Evolutionary conservation across 352 stramenopile genomes (phyloP), one percentile per base, ranked within the genome.

Genomic region (Peronospora tabacina): DNA sequence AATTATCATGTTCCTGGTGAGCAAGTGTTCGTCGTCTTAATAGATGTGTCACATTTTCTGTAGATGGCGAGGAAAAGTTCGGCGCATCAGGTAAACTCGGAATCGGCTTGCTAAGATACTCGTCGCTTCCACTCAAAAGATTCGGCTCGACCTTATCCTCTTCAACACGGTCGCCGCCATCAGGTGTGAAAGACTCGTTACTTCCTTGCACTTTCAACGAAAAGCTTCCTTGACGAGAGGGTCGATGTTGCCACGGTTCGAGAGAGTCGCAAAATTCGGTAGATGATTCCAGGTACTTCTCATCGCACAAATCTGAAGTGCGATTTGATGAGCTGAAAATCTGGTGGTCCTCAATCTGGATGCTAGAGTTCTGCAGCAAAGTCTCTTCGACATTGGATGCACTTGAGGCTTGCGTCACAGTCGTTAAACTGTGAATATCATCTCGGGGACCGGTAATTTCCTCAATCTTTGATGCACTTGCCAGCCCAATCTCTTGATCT

Each of bases 31-130:
- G 44, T 17, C 49, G 52, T 38, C 49, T 65, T 37, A 36, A 40
- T 29, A 63, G 63, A 19, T 65, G 32, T 3, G 66, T 75, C 26
- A 76, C 51, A 47, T 71, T 76, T 7, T 69, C 58, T 22, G 49
- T 50, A n/a, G 66, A 58, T 28, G 57, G 58, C 4, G 65, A 52
- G 12, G 50, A 22, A 10, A 54, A 45, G 17, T 49, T 60, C 17
- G 58, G 39, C 7, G 44, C 33, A n/a, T 47, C 60, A 38, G 36
- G 26, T 16, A 46, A 57, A 41, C 58, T 71, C 12, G 70, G 55
- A 44, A 75, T 70, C 0, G 57, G 55, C 1, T 64, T 68, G 42
- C 59, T 69, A n/a, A 76, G 63, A 52, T 59, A 76, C 6, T 69
- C 55, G 32, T 71, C 66, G 17, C 45, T 57, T 44, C 48, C 38